Evolutionary conservation across 441 rosid genomes (phyloP).

Genomic region (Kokia cookei): DNA sequence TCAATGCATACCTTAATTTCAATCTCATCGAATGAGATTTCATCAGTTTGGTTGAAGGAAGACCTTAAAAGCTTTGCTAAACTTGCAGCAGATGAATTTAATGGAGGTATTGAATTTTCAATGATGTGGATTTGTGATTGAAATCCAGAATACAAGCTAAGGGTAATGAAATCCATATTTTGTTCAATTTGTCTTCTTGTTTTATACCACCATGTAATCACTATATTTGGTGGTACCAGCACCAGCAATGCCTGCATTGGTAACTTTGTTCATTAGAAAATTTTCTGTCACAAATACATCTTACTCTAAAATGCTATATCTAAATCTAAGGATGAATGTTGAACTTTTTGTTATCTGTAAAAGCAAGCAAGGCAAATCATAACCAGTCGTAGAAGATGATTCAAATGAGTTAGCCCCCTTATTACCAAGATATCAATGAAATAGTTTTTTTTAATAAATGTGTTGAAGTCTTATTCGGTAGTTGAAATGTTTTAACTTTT

Average conservation of each 20-base stretch:
- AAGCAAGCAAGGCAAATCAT: too few relatives aligned
- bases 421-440: too few relatives aligned
- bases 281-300: too few relatives aligned
- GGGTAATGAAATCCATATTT: conserved; percentile 12
- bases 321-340: too few relatives aligned
- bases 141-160: conserved; percentile 21
- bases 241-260: conserved; percentile 25
- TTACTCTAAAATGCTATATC: too few relatives aligned
- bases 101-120: conserved; percentile 23
- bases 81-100: conserved; percentile 24
- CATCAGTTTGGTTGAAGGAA: conserved; percentile 18
- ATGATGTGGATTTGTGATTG: conserved; percentile 30
- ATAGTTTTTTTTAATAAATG: too few relatives aligned
- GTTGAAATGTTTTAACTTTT: background rate
- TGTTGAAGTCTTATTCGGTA: too few relatives aligned
- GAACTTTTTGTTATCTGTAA: background rate
- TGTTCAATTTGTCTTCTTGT: conserved; percentile 16
- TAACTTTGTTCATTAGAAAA: background rate
- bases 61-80: conserved; percentile 38
- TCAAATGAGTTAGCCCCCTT: too few relatives aligned
- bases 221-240: conserved; percentile 28
- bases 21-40: conserved; percentile 18
- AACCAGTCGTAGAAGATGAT: too few relatives aligned
- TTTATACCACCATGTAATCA: conserved; percentile 33
- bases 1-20: conserved; percentile 26